Evolutionary conservation across 2,329 filamentous ascomycete genomes (phyloP).

Genomic region (Paradendryphiella salina): DNA sequence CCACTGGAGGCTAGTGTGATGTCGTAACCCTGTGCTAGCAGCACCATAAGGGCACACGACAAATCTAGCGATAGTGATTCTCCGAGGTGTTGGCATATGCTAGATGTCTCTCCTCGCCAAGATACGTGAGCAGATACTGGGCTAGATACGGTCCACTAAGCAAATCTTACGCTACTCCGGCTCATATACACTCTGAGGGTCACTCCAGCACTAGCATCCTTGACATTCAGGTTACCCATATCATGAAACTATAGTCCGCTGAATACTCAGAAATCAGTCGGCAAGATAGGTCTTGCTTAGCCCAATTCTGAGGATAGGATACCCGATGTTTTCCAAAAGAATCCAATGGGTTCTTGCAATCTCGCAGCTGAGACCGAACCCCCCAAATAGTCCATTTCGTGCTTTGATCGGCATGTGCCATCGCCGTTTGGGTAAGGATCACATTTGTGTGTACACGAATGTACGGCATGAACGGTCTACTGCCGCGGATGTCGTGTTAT

Average conservation of each 20-base stretch:
- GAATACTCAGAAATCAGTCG: neutral
- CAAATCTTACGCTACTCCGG: constrained; percentile 7
- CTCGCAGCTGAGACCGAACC: neutral
- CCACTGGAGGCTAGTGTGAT: neutral
- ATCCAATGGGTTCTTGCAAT: neutral
- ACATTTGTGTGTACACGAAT: too few relatives aligned
- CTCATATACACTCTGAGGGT: constrained; percentile 1
- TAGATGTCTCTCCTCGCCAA: constrained; percentile 1
- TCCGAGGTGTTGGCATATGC: constrained; percentile 6
- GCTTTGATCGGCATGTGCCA: too few relatives aligned
- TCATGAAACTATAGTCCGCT: neutral
- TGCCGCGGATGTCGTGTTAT: too few relatives aligned
- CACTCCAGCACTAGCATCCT: neutral
- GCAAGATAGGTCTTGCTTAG: neutral
- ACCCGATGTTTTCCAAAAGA: neutral
- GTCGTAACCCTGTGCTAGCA: constrained; percentile 8
- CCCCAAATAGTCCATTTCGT: neutral
- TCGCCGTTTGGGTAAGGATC: too few relatives aligned
- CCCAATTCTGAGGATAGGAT: neutral
- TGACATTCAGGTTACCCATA: neutral
- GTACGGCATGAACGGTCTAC: too few relatives aligned
- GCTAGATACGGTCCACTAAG: constrained; percentile 4
- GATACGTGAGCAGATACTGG: neutral
- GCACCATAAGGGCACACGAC: constrained; percentile 2
- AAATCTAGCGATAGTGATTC: constrained; percentile 2